Evolutionary conservation across 2,329 filamentous ascomycete genomes (phyloP), one percentile per base, ranked within the genome.

Genomic region (Nannizziopsis arthrosporioides): DNA sequence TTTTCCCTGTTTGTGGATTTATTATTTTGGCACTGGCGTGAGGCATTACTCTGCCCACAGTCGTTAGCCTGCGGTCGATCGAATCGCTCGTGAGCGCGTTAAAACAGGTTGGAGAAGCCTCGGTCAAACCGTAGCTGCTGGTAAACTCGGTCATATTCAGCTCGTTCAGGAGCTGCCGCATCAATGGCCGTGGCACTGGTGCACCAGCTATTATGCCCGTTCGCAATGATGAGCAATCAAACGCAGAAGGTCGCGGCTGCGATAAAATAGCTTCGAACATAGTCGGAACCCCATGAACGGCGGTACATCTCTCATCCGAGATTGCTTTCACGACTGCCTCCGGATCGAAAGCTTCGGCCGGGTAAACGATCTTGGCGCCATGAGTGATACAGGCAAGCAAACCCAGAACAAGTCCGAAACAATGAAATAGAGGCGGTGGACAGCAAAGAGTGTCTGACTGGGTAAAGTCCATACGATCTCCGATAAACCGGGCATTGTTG

Each of bases 401-500:
- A 7, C 85, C 85, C 2, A 88, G 76, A 1, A 89, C 84, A 6
- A 90, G 75, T 1, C 85, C 85, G 60, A 90, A 90, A 69, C 84
- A 90, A 69, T 92, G 86, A 71, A 92, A 92, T 2, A 92, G 73
- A 0, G 86, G 85, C 0, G 85, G 85, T 2, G 85, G 85, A 62
- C 85, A 92, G 69, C 85, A 90, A 9, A 92, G 72, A 6, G 81
- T 70, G 59, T 89, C 84, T 40, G 72, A 68, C 2, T 76, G 67
- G 0, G 77, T 80, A 12, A 90, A 72, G 5, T 76, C 73, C 81
- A 88, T 84, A 38, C 83, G 76, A 63, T 86, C 82, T 47, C 83
- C 84, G 43, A 83, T 81, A 66, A 83, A 83, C 27, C 80, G 75
- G 6, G 78, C 74, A 61, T 83, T 83, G 62, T 84, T 83, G 57